Evolutionary conservation across 176 grass and related monocot species (phyloP).

Genomic region (Alopecurus myosuroides): DNA sequence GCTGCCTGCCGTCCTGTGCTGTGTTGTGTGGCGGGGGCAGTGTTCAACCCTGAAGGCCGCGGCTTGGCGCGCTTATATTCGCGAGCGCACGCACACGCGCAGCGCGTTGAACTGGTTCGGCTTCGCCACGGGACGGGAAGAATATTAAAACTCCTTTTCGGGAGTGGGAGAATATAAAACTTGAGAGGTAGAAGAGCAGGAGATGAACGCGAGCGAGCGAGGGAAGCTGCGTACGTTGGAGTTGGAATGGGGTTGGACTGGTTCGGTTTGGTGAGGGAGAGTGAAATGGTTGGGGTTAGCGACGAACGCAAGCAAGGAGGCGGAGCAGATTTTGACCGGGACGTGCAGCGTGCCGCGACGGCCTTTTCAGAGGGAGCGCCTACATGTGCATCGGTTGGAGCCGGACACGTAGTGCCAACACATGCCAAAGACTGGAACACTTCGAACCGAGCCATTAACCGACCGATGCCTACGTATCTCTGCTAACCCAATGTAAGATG

Average conservation of each 20-base stretch:
- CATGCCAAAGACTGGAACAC: not conserved
- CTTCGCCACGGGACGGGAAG: not conserved
- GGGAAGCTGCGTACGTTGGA: conserved; percentile 3
- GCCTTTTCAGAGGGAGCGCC: not conserved
- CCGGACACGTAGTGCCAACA: not conserved
- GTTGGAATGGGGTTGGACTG: conserved; percentile 33
- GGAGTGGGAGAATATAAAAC: not conserved
- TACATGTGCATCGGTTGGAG: conserved; percentile 20
- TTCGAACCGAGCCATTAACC: not conserved
- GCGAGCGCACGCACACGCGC: not conserved
- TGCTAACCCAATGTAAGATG: too few relatives aligned
- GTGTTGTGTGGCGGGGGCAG: not conserved
- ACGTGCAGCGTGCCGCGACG: not conserved
- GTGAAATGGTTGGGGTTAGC: conserved; percentile 1
- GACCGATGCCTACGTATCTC: not conserved
- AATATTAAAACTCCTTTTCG: conserved; percentile 2
- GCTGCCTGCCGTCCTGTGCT: not conserved
- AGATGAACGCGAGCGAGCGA: not conserved
- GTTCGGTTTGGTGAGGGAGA: conserved; percentile 34
- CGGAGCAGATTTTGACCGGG: conserved; percentile 39
- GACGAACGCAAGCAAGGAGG: conserved; percentile 16
- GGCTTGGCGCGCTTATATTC: conserved; percentile 26
- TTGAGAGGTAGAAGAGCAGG: not conserved
- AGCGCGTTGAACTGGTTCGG: conserved; percentile 34
- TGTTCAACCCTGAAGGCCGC: not conserved